A percentile compares a stretch with the other conserved stretches of the same genome.
phyloP scores from a whole-genome alignment of 192 early-diverging fungal genomes.

The Funneliformis mosseae region DNA sequence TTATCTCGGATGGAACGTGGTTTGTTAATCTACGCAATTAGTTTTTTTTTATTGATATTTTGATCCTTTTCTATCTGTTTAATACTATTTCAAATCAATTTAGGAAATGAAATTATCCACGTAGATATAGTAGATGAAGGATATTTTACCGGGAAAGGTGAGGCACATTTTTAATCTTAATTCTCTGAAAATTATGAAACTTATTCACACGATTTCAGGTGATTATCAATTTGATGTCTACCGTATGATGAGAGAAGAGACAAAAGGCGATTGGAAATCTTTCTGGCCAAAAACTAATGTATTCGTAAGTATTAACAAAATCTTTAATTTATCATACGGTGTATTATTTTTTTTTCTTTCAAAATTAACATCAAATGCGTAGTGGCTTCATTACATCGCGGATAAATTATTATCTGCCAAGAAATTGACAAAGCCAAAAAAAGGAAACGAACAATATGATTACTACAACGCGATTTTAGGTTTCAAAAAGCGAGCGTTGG shows the following conservation, averaged over 20 bases:
- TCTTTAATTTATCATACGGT: background rate
- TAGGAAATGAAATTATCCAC: conserved; percentile 50
- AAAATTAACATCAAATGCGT: background rate
- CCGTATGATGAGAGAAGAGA: conserved; percentile 61
- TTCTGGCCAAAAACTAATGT: conserved; percentile 54
- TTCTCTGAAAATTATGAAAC: conserved; percentile 14
- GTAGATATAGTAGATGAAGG: conserved; percentile 57
- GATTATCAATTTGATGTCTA: conserved; percentile 79
- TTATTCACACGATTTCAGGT: conserved; percentile 43
- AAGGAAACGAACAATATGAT: background rate
- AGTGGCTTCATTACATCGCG: conserved; percentile 55
- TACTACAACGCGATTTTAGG: conserved; percentile 3
- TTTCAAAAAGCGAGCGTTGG: background rate
- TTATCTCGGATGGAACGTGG: conserved; percentile 60
- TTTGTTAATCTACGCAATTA: background rate
- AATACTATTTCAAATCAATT: background rate
- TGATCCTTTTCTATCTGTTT: background rate
- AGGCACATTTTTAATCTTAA: background rate
- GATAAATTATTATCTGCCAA: conserved; percentile 50
- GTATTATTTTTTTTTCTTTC: background rate
- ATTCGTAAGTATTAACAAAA: conserved; percentile 40
- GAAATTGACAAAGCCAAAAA: conserved; percentile 34
- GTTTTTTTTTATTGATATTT: background rate
- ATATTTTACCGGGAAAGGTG: conserved; percentile 50
- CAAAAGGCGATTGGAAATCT: conserved; percentile 46